These are phyloP conservation scores for Mercurialis annua DNA, from an alignment of 345 rosid genomes.

Conservation along the genomic window DNA sequence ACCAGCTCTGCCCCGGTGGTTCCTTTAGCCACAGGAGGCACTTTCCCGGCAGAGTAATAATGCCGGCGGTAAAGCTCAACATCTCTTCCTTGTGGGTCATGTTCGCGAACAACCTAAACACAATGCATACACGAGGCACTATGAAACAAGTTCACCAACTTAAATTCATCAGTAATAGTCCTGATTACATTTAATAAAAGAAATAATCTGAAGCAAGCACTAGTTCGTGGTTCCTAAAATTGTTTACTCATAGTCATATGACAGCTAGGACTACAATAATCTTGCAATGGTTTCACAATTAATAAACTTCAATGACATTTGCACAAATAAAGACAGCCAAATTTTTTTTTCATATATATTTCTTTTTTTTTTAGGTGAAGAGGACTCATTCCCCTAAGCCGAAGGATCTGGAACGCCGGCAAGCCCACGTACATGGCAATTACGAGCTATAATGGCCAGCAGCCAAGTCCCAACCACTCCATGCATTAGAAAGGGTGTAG, in stretches of 20 bases:
- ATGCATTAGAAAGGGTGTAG: no score
- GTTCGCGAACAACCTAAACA: constrained; percentile 72
- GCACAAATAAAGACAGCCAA: neutral
- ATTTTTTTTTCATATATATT: neutral
- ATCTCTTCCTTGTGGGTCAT: constrained; percentile 76
- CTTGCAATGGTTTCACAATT: neutral
- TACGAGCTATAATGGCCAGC: no score
- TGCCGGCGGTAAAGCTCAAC: constrained; percentile 70
- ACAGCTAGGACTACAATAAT: neutral
- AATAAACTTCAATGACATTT: neutral
- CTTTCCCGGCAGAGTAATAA: constrained; percentile 46
- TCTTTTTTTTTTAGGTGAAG: no score
- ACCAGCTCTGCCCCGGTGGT: constrained; percentile 59
- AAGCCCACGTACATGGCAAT: no score
- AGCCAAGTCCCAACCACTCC: no score
- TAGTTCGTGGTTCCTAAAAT: no score
- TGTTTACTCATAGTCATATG: neutral
- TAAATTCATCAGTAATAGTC: neutral
- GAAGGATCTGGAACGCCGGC: no score
- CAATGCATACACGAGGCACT: neutral
- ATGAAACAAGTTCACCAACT: neutral
- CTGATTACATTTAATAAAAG: neutral
- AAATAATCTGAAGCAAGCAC: neutral
- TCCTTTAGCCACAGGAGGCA: constrained; percentile 60
- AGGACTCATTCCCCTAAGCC: no score